A percentile compares a stretch with the other conserved stretches of the same genome.
These are phyloP conservation scores for Adansonia rubrostipa DNA, from an alignment of 441 rosid species.

Conservation along the genomic window DNA sequence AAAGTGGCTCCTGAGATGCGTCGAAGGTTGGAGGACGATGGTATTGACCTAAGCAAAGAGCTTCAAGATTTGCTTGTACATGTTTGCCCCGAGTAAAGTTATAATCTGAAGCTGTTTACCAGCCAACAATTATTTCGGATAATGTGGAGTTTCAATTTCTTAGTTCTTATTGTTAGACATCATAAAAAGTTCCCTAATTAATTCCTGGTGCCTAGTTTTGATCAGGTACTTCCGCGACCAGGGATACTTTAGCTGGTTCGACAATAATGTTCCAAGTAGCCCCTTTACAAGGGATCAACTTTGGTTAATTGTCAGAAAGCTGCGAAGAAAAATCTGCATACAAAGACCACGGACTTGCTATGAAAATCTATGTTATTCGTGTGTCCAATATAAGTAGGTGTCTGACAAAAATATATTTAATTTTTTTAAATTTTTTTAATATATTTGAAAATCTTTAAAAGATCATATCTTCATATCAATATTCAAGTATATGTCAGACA, in stretches of 20 bases:
- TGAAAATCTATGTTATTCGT: not conserved
- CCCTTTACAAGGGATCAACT: not conserved
- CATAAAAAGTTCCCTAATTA: not conserved
- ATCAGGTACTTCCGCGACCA: not conserved
- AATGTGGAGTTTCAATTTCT: not conserved
- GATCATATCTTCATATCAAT: too few species aligned
- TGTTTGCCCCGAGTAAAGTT: constrained; percentile 44
- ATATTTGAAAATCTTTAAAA: too few species aligned
- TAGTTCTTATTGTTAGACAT: not conserved
- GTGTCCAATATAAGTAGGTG: too few species aligned
- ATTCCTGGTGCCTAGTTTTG: not conserved
- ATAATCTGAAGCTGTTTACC: not conserved
- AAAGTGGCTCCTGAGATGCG: constrained; percentile 57
- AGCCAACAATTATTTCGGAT: not conserved
- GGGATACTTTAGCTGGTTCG: not conserved
- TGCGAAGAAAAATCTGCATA: not conserved
- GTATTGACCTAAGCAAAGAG: constrained; percentile 48
- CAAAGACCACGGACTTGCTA: not conserved
- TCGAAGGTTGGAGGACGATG: constrained; percentile 50
- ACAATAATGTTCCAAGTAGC: not conserved
- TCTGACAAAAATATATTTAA: too few species aligned
- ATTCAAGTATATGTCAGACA: too few species aligned
- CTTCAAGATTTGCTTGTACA: constrained; percentile 52
- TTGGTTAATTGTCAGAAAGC: not conserved
- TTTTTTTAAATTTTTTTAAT: too few species aligned